A percentile compares a stretch with the other conserved stretches of the same genome.
Evolutionary conservation across 768 basidiomycete genomes (phyloP).

Genomic region (Russula lepida): DNA sequence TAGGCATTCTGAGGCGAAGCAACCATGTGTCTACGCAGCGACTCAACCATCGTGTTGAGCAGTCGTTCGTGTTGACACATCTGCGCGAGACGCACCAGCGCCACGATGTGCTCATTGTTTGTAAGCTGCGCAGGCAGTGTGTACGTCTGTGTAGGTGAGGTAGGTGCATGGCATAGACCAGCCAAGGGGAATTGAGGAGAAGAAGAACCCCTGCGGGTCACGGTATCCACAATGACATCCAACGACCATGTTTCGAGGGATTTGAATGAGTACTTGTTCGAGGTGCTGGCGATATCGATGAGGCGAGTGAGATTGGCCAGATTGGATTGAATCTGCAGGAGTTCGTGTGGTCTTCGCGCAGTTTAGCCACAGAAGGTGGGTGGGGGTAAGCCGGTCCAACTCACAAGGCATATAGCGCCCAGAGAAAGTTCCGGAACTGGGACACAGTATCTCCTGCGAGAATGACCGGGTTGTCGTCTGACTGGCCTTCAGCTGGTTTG

Average conservation of each 20-base stretch:
- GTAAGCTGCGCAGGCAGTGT: constrained; percentile 15
- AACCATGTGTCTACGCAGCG: constrained; percentile 55
- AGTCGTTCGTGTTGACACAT: constrained; percentile 55
- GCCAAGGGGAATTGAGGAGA: constrained; percentile 35
- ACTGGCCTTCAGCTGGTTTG: constrained; percentile 43
- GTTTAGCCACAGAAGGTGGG: not conserved
- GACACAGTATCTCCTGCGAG: constrained; percentile 52
- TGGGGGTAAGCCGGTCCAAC: constrained; percentile 22
- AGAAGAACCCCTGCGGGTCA: constrained; percentile 49
- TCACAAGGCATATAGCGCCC: constrained; percentile 70
- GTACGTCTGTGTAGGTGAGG: constrained; percentile 25
- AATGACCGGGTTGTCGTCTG: constrained; percentile 57
- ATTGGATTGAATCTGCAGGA: constrained; percentile 39
- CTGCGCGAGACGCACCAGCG: constrained; percentile 56
- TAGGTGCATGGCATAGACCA: constrained; percentile 21
- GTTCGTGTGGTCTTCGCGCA: constrained; percentile 49
- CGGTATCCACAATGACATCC: constrained; percentile 61
- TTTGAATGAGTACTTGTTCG: constrained; percentile 71
- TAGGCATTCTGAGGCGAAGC: constrained; percentile 59
- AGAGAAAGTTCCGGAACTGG: constrained; percentile 68
- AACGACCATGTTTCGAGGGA: constrained; percentile 67
- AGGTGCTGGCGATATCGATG: constrained; percentile 54
- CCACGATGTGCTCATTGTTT: constrained; percentile 19
- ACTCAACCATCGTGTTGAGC: constrained; percentile 47
- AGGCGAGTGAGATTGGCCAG: constrained; percentile 45